Percentiles rank a stretch among this genome's conserved stretches.
phyloP scores from a whole-genome alignment of 192 early-diverging fungal species.

The Rhizophagus clarus region DNA sequence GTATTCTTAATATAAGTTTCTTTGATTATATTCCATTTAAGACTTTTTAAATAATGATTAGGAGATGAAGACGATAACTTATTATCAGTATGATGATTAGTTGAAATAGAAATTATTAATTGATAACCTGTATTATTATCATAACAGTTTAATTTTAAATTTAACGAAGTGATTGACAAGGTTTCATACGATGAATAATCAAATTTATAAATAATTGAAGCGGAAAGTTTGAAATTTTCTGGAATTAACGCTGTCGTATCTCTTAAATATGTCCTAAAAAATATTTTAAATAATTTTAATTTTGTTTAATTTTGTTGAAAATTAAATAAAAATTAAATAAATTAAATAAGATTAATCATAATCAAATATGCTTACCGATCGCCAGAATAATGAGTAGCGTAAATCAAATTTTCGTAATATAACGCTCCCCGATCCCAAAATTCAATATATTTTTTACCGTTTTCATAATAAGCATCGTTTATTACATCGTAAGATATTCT shows the following conservation, averaged over 20 bases:
- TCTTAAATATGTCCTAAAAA: not conserved
- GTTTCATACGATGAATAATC: not conserved
- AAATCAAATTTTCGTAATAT: not conserved
- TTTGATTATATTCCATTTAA: no score
- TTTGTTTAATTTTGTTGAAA: no score
- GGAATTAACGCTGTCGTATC: not conserved
- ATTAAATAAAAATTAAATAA: no score
- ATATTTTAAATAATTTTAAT: no score
- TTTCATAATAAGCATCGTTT: not conserved
- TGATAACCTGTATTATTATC: not conserved
- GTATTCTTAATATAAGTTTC: no score
- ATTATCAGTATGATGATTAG: no score
- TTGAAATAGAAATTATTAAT: not conserved
- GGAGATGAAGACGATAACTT: no score
- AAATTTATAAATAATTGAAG: not conserved
- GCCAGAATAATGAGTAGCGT: not conserved
- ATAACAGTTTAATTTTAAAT: not conserved
- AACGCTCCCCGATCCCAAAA: not conserved
- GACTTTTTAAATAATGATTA: no score
- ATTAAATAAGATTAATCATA: no score
- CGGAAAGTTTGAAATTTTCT: not conserved
- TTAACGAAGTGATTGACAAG: not conserved
- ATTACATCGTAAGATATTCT: not conserved
- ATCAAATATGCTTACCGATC: not conserved
- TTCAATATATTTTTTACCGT: not conserved